These are phyloP conservation scores for Acanthamoeba sp. DNA, from an alignment of 208 protist species.

Conservation along the genomic window DNA sequence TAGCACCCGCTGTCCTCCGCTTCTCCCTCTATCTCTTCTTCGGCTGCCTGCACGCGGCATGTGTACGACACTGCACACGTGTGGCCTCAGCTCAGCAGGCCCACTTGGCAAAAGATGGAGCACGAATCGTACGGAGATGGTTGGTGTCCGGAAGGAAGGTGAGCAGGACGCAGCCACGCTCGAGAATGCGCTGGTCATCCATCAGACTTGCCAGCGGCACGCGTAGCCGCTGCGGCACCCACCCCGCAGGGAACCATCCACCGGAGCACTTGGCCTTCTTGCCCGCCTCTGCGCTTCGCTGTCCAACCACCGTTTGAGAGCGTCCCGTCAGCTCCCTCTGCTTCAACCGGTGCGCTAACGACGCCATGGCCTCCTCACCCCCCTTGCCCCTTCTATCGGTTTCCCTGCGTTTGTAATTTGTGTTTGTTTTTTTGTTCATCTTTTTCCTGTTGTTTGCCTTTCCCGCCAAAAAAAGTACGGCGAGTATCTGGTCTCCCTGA, in stretches of 20 bases:
- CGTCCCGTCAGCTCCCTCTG: neutral
- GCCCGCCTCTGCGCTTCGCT: neutral
- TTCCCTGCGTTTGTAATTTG: neutral
- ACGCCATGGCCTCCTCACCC: neutral
- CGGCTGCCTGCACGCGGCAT: neutral
- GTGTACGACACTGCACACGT: constrained; percentile 4
- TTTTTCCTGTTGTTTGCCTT: too few relatives aligned
- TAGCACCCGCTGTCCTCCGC: neutral
- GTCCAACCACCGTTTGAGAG: neutral
- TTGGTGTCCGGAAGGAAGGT: constrained; percentile 7
- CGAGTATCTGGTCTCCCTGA: too few relatives aligned
- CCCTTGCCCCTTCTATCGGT: neutral
- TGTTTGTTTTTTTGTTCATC: neutral
- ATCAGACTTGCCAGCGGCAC: neutral
- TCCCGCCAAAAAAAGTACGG: too few relatives aligned
- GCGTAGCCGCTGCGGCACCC: neutral
- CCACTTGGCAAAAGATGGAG: neutral
- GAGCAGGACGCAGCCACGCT: neutral
- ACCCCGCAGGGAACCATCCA: constrained; percentile 13
- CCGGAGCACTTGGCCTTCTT: neutral
- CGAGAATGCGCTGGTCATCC: neutral
- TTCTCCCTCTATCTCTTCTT: neutral
- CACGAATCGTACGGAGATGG: neutral
- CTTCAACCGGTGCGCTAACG: neutral
- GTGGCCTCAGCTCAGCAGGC: neutral